These are phyloP conservation scores for Gautieria morchelliformis DNA, from an alignment of 768 basidiomycete genomes.

Conservation along the genomic window DNA sequence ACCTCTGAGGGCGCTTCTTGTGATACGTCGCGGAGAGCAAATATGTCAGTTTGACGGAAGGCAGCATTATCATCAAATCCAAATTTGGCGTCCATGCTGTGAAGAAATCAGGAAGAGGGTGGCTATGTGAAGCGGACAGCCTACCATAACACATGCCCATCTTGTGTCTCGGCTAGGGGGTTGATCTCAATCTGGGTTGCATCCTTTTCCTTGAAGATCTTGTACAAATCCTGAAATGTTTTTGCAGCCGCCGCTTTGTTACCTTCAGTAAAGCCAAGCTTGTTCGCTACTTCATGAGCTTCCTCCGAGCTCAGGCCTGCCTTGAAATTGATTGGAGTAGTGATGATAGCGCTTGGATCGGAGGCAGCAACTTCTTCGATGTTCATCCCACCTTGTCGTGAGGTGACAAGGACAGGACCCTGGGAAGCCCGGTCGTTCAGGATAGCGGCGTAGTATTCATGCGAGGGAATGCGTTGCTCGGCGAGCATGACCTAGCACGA, in stretches of 20 bases:
- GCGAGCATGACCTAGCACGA: conserved; percentile 89
- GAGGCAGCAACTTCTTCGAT: conserved; percentile 98
- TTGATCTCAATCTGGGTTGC: conserved; percentile 99
- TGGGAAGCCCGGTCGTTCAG: conserved; percentile 88
- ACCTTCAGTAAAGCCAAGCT: conserved; percentile 72
- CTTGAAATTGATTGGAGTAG: conserved; percentile 80
- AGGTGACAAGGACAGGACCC: conserved; percentile 88
- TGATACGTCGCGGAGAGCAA: conserved; percentile 78
- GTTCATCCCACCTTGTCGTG: conserved; percentile 97
- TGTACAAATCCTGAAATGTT: conserved; percentile 90
- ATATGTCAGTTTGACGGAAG: conserved; percentile 91
- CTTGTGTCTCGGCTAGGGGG: conserved; percentile 85
- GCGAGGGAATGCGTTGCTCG: conserved; percentile 83
- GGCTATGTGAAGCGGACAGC: conserved; percentile 14
- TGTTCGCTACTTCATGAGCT: conserved; percentile 73
- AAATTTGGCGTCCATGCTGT: conserved; percentile 98
- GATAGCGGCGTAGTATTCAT: conserved; percentile 97
- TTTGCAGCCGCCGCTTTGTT: conserved; percentile 82
- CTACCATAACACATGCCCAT: conserved; percentile 90
- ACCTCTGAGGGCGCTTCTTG: conserved; percentile 98
- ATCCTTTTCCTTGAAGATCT: conserved; percentile 97
- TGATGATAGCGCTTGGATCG: conserved; percentile 91
- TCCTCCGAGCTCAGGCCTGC: conserved; percentile 67
- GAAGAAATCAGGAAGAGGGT: neutral
- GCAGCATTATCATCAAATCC: conserved; percentile 99